These are phyloP conservation scores for Bacterosira constricta DNA, from an alignment of 108 stramenopile genomes.

Conservation along the genomic window DNA sequence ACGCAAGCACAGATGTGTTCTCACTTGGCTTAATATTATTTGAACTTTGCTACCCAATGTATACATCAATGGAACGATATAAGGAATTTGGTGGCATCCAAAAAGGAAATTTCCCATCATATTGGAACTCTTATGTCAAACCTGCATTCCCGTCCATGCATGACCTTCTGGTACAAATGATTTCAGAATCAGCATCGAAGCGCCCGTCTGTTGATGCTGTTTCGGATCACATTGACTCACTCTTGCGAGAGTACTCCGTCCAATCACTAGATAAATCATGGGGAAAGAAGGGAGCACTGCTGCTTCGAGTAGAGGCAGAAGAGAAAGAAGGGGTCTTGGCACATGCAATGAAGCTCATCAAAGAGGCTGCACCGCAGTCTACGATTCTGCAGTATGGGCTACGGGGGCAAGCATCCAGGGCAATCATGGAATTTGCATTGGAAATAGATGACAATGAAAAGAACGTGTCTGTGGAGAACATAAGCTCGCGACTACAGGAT, in stretches of 20 bases:
- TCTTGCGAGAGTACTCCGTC: constrained; percentile 73
- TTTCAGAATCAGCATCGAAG: constrained; percentile 59
- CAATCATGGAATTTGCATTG: constrained; percentile 66
- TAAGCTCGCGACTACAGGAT: constrained; percentile 20
- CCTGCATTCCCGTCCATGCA: constrained; percentile 63
- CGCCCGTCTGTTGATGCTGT: constrained; percentile 68
- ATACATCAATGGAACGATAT: constrained; percentile 81
- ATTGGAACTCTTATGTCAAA: constrained; percentile 59
- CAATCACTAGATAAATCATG: constrained; percentile 69
- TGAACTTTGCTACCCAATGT: constrained; percentile 93
- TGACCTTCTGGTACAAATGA: constrained; percentile 67
- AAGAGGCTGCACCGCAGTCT: constrained; percentile 55
- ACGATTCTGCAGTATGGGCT: constrained; percentile 83
- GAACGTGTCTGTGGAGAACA: constrained; percentile 17
- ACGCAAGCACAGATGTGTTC: constrained; percentile 93
- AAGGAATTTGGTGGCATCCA: constrained; percentile 36
- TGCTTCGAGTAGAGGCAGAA: constrained; percentile 75
- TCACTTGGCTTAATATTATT: constrained; percentile 94
- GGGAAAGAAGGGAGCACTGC: constrained; percentile 56
- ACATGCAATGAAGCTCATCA: constrained; percentile 63
- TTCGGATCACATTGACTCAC: constrained; percentile 57
- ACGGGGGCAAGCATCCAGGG: constrained; percentile 61
- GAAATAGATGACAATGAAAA: constrained; percentile 32
- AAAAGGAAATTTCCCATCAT: constrained; percentile 56
- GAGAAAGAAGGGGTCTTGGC: constrained; percentile 65